Base-by-base conservation (phyloP, 192 early-diverging fungal genomes). In the Lobosporangium transversale region DNA sequence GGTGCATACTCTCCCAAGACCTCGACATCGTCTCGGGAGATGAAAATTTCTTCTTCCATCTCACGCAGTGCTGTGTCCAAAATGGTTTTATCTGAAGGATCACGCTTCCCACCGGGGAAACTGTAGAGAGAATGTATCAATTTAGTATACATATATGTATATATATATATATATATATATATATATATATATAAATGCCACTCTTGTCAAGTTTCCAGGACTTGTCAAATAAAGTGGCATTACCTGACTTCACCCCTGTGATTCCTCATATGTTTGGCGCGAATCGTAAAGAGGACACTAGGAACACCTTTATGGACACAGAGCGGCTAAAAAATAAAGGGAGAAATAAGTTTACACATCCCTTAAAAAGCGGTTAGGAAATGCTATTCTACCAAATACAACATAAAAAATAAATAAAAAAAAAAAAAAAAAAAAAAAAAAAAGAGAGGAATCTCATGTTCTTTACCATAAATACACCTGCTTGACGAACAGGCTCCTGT, bases 221-320 rank as follows among this genome's bases (percentile, higher is more conserved):
- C n/a, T n/a, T n/a, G n/a, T n/a, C n/a, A n/a, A n/a, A n/a, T n/a
- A n/a, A 24, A 2, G 14, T 20, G 18, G 26, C 0, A 21, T 31
- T 79, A 89, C 86, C 90, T 93, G 36, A 90, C 88, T 70, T 95
- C 93, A 9, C 94, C 94, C 26, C 79, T 81, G 67, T 97, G 95
- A 30, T 87, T 73, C 35, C 88, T 70, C 74, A 97, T 82, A 31
- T 79, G 70, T 3, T 66, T 61, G 37, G 84, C 84, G 20, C 95
- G 88, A 32, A 94, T 84, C 10, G 94, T 94, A 63, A 97, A 94
- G 1, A 97, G 69, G 18, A 97, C 80, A 53, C 88, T 88, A 14
- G 87, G 86, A 30, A 84, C 65, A 8, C 81, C 83, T 33, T 89
- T 64, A 3, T 86, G 83, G 9, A 80, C 81, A 65, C 92, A 93